A percentile compares a stretch with the other conserved stretches of the same genome.
phyloP scores from a whole-genome alignment of 2,329 filamentous ascomycete species.

The Sclerotinia minor region DNA sequence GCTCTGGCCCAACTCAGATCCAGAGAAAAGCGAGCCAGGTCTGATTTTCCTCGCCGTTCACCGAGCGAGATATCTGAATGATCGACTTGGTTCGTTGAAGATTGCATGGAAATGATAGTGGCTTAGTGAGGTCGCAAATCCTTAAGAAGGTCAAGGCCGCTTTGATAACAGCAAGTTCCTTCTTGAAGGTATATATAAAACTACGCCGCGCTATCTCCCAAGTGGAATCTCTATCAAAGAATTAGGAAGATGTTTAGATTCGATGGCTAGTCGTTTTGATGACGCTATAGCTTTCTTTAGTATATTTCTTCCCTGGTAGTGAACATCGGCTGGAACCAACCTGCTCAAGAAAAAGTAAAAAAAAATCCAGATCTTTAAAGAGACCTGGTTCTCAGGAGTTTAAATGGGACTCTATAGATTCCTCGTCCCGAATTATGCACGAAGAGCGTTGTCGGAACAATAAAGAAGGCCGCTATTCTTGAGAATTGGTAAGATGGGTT shows the following conservation, averaged over 20 bases:
- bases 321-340: conserved; percentile 5
- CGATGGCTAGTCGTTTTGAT: conserved; percentile 2
- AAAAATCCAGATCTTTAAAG: not conserved
- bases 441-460: conserved; percentile 22
- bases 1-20: conserved; percentile 57
- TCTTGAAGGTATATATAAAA: conserved; percentile 27
- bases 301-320: not conserved
- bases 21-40: conserved; percentile 56
- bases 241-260: not conserved
- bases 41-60: conserved; percentile 58
- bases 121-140: conserved; percentile 26
- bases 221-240: conserved; percentile 31
- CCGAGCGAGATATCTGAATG: conserved; percentile 49
- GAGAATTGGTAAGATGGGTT: conserved; percentile 18
- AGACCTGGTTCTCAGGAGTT: conserved; percentile 1
- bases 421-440: conserved; percentile 12
- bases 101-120: conserved; percentile 54
- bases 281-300: conserved; percentile 18
- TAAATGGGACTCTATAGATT: conserved; percentile 13
- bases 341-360: not conserved
- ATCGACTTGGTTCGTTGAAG: conserved; percentile 49
- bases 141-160: conserved; percentile 30
- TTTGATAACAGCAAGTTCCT: conserved; percentile 29
- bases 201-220: conserved; percentile 24
- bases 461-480: conserved; percentile 14